These are phyloP conservation scores for Saturnispora serradocipensis DNA, from an alignment of 805 yeast genomes.

Conservation along the genomic window DNA sequence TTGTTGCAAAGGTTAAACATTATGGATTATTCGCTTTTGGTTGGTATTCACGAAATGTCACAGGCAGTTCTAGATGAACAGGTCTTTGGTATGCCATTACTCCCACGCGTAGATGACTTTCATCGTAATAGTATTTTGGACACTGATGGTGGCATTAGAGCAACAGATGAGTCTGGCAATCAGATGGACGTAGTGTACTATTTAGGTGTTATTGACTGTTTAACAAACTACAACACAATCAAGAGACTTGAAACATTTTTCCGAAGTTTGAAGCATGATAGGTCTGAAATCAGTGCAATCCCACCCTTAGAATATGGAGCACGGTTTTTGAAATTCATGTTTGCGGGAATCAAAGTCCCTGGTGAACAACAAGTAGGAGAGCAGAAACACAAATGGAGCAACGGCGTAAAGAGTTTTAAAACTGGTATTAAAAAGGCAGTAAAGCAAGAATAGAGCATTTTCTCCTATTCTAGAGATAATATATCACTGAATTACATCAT, in stretches of 20 bases:
- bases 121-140: slow-evolving; percentile 15
- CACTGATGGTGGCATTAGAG: slow-evolving; percentile 70
- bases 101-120: slow-evolving; percentile 19
- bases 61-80: slow-evolving; percentile 34
- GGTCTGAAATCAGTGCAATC: slow-evolving; percentile 72
- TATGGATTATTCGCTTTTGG: slow-evolving; percentile 88
- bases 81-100: slow-evolving; percentile 16
- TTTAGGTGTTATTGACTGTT: slow-evolving; percentile 88
- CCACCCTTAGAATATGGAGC: slow-evolving; percentile 90
- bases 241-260: slow-evolving; percentile 81
- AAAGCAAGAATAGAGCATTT: background rate
- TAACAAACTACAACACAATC: slow-evolving; percentile 66
- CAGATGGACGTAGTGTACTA: slow-evolving; percentile 69
- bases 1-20: slow-evolving; percentile 68
- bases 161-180: slow-evolving; percentile 54
- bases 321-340: slow-evolving; percentile 67
- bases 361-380: background rate
- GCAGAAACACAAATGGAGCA: background rate
- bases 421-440: background rate
- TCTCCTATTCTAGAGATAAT: background rate
- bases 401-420: background rate
- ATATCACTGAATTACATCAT: background rate
- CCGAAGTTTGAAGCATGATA: slow-evolving; percentile 60
- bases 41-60: slow-evolving; percentile 78
- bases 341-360: slow-evolving; percentile 10